Evolutionary conservation across 2,329 filamentous ascomycete species (phyloP), one percentile per base, ranked within the genome.

Genomic region (Didymella sp.): DNA sequence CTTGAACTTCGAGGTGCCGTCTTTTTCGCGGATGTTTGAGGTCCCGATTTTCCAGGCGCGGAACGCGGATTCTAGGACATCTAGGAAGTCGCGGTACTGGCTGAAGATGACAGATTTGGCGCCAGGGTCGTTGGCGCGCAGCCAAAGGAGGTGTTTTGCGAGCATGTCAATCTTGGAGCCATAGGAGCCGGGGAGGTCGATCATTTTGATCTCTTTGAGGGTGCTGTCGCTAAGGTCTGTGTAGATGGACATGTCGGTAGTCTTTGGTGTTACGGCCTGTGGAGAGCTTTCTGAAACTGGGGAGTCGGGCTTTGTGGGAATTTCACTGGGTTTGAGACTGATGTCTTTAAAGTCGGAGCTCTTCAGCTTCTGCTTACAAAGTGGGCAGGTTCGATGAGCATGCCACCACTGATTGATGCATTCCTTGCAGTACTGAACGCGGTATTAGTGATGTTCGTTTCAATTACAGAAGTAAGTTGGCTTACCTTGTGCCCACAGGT

Each of bases 101-200:
- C 91, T 96, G 75, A 96, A 99, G n/a, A 98, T 84, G 72, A 99
- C 90, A 0, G 91, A 90, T 73, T 98, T 98, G 9, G 92, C 87
- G 0, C 92, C 92, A 0, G 92, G 91, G 64, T 97, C 92, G 44
- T 90, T 86, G 63, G 89, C 82, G 2, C 94, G 87, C 19, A 98
- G 82, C 91, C 91, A 97, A 15, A 96, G 77, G 2, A 98, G 77
- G 73, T 98, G 95, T 2, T 91, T 62, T 3, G 77, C 76, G 12
- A 81, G 73, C 46, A 79, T 96, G 73, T 97, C 92, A 17, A 98
- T 88, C 76, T 98, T 99, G 0, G 91, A 96, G 1, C 92, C 92
- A 69, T 91, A 97, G 0, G 89, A 92, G 15, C 77, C 79, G 11
- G 86, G 78, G 1, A 98, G 81, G 46, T 95, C 87, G 55, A 96